Evolutionary conservation across 768 basidiomycete species (phyloP).

Genomic region (Mycena vitilis): DNA sequence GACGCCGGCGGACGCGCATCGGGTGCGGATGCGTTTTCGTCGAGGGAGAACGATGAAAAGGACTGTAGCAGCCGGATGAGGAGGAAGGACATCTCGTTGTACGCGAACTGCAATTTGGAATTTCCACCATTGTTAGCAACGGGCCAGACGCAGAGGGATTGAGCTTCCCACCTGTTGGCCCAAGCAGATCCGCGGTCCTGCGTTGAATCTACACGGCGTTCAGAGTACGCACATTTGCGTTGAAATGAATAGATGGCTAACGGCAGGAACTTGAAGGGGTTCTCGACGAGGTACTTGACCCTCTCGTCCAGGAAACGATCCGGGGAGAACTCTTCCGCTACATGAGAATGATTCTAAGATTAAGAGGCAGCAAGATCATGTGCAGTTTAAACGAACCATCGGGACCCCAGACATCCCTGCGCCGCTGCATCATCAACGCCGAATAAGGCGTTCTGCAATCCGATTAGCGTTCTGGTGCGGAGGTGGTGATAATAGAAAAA

Average conservation of each 20-base stretch:
- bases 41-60: slow-evolving; percentile 50
- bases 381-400: slow-evolving; percentile 43
- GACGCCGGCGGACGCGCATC: slow-evolving; percentile 47
- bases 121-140: too few species aligned
- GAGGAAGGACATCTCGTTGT: slow-evolving; percentile 38
- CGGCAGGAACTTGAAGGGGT: slow-evolving; percentile 64
- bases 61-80: slow-evolving; percentile 53
- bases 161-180: slow-evolving; percentile 53
- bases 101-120: slow-evolving; percentile 20
- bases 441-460: slow-evolving; percentile 48
- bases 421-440: slow-evolving; percentile 49
- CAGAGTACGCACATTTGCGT: too few species aligned
- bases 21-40: slow-evolving; percentile 46
- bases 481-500: neutral
- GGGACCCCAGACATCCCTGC: slow-evolving; percentile 61
- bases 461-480: neutral
- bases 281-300: slow-evolving; percentile 56
- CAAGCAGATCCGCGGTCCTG: slow-evolving; percentile 54
- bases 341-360: neutral
- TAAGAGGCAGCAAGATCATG: too few species aligned
- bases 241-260: neutral
- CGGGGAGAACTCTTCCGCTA: slow-evolving; percentile 63
- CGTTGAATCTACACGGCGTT: slow-evolving; percentile 45
- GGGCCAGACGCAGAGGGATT: too few species aligned
- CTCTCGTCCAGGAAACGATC: slow-evolving; percentile 65